phyloP scores from a whole-genome alignment of 805 yeast species.

The Candida qinlingensis region DNA sequence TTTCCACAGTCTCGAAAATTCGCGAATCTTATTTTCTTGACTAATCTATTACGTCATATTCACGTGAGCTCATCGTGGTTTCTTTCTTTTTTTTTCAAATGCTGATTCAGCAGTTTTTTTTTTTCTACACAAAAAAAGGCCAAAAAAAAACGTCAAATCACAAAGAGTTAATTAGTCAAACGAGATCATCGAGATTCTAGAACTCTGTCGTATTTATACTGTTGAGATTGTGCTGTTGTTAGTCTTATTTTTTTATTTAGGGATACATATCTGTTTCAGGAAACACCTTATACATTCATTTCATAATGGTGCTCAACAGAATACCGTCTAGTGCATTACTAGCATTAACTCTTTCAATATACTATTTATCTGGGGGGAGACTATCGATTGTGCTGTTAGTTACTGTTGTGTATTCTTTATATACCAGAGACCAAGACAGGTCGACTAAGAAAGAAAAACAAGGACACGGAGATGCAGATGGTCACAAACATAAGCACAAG shows the following conservation, averaged over 20 bases:
- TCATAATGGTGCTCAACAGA: neutral
- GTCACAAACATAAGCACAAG: conserved; percentile 13
- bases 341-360: conserved; percentile 7
- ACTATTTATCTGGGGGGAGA: conserved; percentile 33
- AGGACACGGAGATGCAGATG: neutral
- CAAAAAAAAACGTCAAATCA: conserved; percentile 4
- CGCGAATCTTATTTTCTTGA: too few species aligned
- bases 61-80: neutral
- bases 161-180: conserved; percentile 2
- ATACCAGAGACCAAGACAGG: conserved; percentile 14
- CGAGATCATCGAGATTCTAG: neutral
- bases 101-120: neutral
- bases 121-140: neutral
- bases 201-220: neutral
- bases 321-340: conserved; percentile 14
- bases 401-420: conserved; percentile 21
- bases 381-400: conserved; percentile 28
- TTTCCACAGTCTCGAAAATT: too few species aligned
- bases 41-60: too few species aligned
- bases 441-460: neutral
- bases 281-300: too few species aligned
- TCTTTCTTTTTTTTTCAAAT: too few species aligned
- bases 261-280: too few species aligned
- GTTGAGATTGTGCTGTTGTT: neutral
- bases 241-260: too few species aligned